Percentiles rank a stretch among this genome's conserved stretches.
Conservation (phyloP, 495 filamentous ascomycete genomes). For the Neurospora pannonica region DNA sequence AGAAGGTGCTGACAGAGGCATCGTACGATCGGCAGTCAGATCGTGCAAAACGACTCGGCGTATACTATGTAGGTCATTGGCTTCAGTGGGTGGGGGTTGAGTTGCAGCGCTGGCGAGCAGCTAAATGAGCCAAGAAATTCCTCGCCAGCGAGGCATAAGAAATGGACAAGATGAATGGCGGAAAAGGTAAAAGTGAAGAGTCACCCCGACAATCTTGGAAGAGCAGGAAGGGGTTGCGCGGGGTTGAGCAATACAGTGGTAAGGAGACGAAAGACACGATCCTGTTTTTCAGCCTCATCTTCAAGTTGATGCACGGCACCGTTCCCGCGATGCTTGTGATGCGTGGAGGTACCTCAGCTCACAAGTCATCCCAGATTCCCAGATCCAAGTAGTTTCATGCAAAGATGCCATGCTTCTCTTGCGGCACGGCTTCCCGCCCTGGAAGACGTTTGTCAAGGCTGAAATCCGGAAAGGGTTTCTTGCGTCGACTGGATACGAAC, state of each 20-base stretch:
- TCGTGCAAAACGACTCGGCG: too few relatives aligned
- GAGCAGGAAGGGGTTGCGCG: not conserved
- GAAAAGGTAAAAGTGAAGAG: not conserved
- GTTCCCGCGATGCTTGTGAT: not conserved
- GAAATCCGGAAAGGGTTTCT: not conserved
- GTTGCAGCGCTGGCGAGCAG: not conserved
- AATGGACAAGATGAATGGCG: not conserved
- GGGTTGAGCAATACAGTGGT: not conserved
- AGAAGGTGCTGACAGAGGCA: not conserved
- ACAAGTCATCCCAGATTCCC: not conserved
- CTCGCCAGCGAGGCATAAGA: not conserved
- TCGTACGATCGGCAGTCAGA: not conserved
- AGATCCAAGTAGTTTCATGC: not conserved
- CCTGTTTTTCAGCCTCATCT: not conserved
- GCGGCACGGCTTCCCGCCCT: not conserved
- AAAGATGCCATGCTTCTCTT: not conserved
- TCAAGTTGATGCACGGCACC: not conserved
- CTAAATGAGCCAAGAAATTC: not conserved
- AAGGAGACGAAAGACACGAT: not conserved
- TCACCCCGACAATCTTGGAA: not conserved
- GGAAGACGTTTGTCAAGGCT: not conserved
- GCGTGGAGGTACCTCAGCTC: not conserved
- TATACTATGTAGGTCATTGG: too few relatives aligned
- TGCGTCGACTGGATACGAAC: not conserved
- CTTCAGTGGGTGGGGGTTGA: not conserved